These are phyloP conservation scores for Adiantum capillusveneris DNA, from an alignment of 75 land plant genomes.

Conservation along the genomic window DNA sequence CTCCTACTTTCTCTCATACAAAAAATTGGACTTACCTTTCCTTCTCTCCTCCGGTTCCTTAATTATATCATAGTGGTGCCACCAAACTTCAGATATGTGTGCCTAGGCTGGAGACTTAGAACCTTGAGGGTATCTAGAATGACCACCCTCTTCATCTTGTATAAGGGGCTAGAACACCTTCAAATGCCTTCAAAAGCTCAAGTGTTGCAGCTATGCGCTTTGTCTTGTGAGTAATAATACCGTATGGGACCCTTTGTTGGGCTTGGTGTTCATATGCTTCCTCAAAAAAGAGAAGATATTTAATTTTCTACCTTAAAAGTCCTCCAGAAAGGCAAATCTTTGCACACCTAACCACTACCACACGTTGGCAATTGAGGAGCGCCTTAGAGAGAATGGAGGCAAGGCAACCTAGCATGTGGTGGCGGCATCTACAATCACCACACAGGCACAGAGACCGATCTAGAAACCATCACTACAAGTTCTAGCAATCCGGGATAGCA, in stretches of 20 bases:
- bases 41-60: slow-evolving; percentile 39
- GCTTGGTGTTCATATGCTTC: slow-evolving; percentile 52
- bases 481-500: too few relatives aligned
- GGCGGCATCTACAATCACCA: slow-evolving; percentile 44
- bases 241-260: slow-evolving; percentile 35
- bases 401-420: slow-evolving; percentile 51
- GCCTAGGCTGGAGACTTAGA: slow-evolving; percentile 64
- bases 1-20: slow-evolving; percentile 32
- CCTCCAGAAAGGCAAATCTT: slow-evolving; percentile 39
- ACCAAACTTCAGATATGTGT: slow-evolving; percentile 68
- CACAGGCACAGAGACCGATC: slow-evolving; percentile 30
- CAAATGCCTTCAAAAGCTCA: slow-evolving; percentile 39
- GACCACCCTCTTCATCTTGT: slow-evolving; percentile 47
- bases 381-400: slow-evolving; percentile 50
- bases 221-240: slow-evolving; percentile 58
- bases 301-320: slow-evolving; percentile 47
- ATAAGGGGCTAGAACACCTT: slow-evolving; percentile 47
- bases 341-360: slow-evolving; percentile 40
- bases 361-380: slow-evolving; percentile 45
- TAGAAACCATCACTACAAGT: slow-evolving; percentile 29
- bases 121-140: slow-evolving; percentile 57
- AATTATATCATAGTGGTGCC: slow-evolving; percentile 70
- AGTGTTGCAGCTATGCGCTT: slow-evolving; percentile 45
- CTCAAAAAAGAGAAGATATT: slow-evolving; percentile 38
- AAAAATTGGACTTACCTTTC: slow-evolving; percentile 23